A percentile compares a stretch with the other conserved stretches of the same genome.
Conservation (phyloP, 2,329 filamentous ascomycete species). For the Geosmithia morbida region DNA sequence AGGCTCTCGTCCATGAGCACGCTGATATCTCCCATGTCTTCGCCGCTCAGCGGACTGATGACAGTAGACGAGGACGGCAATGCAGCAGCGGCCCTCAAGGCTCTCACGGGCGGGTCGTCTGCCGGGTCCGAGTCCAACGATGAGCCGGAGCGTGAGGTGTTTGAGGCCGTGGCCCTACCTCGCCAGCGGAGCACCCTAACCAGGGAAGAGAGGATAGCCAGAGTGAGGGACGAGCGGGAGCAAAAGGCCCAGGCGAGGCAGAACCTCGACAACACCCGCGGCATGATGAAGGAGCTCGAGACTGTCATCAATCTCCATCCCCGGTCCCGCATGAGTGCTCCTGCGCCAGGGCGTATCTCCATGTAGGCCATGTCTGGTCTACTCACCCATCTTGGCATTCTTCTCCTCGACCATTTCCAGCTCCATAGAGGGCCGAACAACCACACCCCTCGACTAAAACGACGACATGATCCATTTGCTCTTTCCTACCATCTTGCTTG, state of each 20-base stretch:
- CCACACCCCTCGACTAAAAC: neutral
- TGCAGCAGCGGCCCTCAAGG: slow-evolving; percentile 52
- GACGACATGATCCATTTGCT: neutral
- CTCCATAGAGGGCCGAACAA: neutral
- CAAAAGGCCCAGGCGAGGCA: slow-evolving; percentile 58
- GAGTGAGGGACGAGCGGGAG: slow-evolving; percentile 76
- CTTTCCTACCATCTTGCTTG: neutral
- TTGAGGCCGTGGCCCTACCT: slow-evolving; percentile 72
- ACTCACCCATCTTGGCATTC: neutral
- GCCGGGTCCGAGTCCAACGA: slow-evolving; percentile 39
- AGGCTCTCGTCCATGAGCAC: slow-evolving; percentile 48
- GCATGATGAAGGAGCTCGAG: slow-evolving; percentile 87
- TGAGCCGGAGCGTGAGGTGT: slow-evolving; percentile 63
- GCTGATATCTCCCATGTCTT: slow-evolving; percentile 42
- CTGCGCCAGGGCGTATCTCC: slow-evolving; percentile 21
- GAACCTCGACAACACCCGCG: slow-evolving; percentile 66
- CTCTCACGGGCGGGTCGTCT: slow-evolving; percentile 58
- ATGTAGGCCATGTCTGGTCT: slow-evolving; percentile 14
- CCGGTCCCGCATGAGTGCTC: slow-evolving; percentile 20
- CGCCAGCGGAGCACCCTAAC: slow-evolving; percentile 56
- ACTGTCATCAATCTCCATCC: slow-evolving; percentile 58
- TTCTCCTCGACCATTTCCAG: neutral
- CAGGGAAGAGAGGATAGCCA: slow-evolving; percentile 73
- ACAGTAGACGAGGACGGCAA: slow-evolving; percentile 37
- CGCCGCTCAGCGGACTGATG: slow-evolving; percentile 50